Percentiles rank a stretch among this genome's conserved stretches.
These are phyloP conservation scores for Crassisporium funariophilum DNA, from an alignment of 768 basidiomycete genomes.

Conservation along the genomic window DNA sequence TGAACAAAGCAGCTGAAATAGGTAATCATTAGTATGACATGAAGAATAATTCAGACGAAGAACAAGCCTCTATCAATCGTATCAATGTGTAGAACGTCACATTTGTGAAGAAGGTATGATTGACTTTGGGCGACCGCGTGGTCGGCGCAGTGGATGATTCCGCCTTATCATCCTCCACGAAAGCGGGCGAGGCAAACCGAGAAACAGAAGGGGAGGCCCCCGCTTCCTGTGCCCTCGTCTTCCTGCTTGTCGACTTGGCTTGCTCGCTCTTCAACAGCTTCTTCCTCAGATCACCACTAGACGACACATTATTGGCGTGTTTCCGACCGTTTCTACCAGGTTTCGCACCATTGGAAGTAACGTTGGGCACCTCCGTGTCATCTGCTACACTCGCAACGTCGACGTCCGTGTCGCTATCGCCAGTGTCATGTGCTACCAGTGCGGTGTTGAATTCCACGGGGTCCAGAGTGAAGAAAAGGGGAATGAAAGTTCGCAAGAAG, in stretches of 20 bases:
- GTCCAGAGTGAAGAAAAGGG: conserved; percentile 79
- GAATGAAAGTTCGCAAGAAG: conserved; percentile 75
- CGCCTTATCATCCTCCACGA: conserved; percentile 44
- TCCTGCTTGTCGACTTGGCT: conserved; percentile 66
- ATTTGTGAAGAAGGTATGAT: conserved; percentile 82
- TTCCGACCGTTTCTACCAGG: conserved; percentile 40
- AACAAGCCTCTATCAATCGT: conserved; percentile 80
- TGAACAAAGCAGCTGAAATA: conserved; percentile 72
- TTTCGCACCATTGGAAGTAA: conserved; percentile 39
- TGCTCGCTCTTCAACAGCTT: conserved; percentile 82
- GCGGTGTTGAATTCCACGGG: conserved; percentile 68
- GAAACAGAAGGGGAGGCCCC: conserved; percentile 56
- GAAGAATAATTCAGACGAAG: conserved; percentile 2
- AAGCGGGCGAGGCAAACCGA: conserved; percentile 62
- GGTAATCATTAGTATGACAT: conserved; percentile 7
- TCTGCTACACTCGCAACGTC: conserved; percentile 39
- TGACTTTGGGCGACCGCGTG: conserved; percentile 38
- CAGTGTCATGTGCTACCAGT: conserved; percentile 59
- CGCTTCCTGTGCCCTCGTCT: conserved; percentile 56
- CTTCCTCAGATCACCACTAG: conserved; percentile 70
- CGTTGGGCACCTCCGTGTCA: conserved; percentile 41
- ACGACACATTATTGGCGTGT: conserved; percentile 18
- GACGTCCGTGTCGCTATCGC: conserved; percentile 59
- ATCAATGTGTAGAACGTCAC: conserved; percentile 86
- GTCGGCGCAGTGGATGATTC: conserved; percentile 21